Evolutionary conservation across 2,329 filamentous ascomycete species (phyloP).

Genomic region (Cercospora beticola): DNA sequence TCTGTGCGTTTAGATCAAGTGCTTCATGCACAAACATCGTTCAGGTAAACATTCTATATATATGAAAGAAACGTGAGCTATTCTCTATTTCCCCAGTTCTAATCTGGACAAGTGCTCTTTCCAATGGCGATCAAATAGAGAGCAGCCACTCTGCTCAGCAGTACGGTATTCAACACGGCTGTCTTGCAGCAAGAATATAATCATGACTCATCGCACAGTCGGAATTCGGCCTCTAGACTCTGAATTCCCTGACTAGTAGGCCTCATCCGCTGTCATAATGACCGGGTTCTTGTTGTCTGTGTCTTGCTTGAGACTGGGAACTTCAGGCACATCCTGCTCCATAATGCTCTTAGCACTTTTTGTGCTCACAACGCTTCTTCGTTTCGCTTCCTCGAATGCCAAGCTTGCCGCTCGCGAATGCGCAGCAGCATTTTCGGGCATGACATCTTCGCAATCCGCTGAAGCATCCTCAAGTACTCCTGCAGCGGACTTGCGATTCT

Average conservation of each 20-base stretch:
- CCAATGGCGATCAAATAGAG: neutral
- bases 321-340: neutral
- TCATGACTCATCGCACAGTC: neutral
- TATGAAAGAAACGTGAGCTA: neutral
- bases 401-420: conserved; percentile 16
- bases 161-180: neutral
- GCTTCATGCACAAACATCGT: neutral
- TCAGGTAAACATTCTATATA: neutral
- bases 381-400: conserved; percentile 4
- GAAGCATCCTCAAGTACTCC: conserved; percentile 31
- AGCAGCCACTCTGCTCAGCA: neutral
- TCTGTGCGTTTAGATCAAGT: neutral
- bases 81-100: neutral
- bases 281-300: neutral
- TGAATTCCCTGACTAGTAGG: neutral
- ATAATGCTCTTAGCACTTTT: neutral
- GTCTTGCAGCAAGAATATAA: neutral
- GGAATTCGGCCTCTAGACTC: neutral
- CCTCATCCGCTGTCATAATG: neutral
- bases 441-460: conserved; percentile 7
- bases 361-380: neutral
- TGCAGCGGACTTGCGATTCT: conserved; percentile 36
- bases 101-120: neutral
- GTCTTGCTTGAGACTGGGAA: neutral
- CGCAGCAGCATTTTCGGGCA: conserved; percentile 14